phyloP scores from a whole-genome alignment of 371 early-diverging fungal species.

The Blastocladiella emersonii region DNA sequence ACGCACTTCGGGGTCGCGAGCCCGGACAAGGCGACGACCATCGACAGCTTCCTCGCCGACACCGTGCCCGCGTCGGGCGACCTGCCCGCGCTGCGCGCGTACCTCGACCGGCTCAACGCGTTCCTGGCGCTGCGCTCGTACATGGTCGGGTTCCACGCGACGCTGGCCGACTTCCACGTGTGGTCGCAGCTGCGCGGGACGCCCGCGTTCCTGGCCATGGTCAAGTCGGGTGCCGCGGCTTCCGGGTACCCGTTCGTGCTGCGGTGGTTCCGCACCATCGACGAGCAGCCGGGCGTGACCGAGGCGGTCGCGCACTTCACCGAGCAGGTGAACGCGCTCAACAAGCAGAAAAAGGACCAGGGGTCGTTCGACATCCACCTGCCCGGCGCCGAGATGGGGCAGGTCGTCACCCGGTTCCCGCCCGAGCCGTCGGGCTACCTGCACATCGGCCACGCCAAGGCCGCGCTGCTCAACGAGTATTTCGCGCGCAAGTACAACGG shows the following conservation, averaged over 20 bases:
- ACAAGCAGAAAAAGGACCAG: conserved; percentile 56
- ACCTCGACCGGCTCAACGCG: conserved; percentile 53
- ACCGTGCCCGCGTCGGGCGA: conserved; percentile 42
- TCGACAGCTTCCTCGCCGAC: conserved; percentile 38
- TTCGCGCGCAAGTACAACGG: conserved; percentile 90
- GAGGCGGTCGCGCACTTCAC: not conserved
- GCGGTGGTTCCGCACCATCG: conserved; percentile 71
- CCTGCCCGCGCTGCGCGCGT: conserved; percentile 54
- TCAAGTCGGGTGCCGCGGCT: conserved; percentile 58
- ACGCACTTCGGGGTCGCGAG: not conserved
- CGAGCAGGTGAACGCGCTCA: not conserved
- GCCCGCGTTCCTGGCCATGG: conserved; percentile 56
- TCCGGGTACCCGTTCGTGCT: conserved; percentile 31
- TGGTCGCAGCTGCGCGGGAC: conserved; percentile 55
- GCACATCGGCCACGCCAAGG: conserved; percentile 99
- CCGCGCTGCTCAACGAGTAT: conserved; percentile 95
- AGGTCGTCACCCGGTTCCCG: conserved; percentile 94
- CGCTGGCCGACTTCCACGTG: conserved; percentile 68
- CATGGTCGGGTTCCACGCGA: conserved; percentile 58
- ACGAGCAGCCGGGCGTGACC: conserved; percentile 38
- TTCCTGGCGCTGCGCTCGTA: conserved; percentile 66
- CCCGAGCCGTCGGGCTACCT: conserved; percentile 98
- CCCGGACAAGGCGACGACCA: not conserved
- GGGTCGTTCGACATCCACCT: conserved; percentile 88
- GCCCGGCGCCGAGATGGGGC: conserved; percentile 61